phyloP scores from a whole-genome alignment of 2,329 filamentous ascomycete species.

The Leptographium galeiforme region DNA sequence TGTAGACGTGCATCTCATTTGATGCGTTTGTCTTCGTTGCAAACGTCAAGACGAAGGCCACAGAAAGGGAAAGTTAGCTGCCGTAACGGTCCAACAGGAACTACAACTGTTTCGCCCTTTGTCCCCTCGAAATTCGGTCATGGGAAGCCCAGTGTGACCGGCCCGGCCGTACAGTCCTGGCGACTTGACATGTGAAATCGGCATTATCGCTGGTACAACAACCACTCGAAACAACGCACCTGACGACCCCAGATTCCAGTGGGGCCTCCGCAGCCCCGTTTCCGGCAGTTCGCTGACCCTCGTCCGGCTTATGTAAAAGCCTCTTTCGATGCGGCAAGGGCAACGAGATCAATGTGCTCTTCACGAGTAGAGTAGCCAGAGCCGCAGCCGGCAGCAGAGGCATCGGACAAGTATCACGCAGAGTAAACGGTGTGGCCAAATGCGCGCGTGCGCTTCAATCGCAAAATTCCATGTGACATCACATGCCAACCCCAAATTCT shows the following conservation, averaged over 20 bases:
- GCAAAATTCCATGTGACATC: neutral
- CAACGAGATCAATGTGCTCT: too few relatives aligned
- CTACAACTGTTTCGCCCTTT: neutral
- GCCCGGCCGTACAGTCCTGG: neutral
- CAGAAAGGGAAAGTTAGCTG: too few relatives aligned
- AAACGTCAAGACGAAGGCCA: too few relatives aligned
- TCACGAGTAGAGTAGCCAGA: too few relatives aligned
- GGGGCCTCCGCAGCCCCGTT: neutral
- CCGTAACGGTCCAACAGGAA: too few relatives aligned
- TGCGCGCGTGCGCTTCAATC: neutral
- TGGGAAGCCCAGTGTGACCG: neutral
- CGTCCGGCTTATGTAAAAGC: neutral
- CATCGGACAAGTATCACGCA: too few relatives aligned
- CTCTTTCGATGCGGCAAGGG: too few relatives aligned
- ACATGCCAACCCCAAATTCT: neutral
- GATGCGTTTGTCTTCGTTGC: too few relatives aligned
- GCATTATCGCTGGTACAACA: neutral
- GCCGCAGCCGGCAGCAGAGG: too few relatives aligned
- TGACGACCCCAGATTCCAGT: neutral
- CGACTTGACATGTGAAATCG: slow-evolving; percentile 1
- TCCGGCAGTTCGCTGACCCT: neutral
- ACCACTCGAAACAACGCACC: neutral
- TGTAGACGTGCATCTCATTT: too few relatives aligned
- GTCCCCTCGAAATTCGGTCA: neutral
- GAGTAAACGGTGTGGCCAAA: too few relatives aligned